Percentiles rank a stretch among this genome's conserved stretches.
Evolutionary conservation across 2,329 filamentous ascomycete species (phyloP).

Genomic region (Trichoderma cornu-damae): DNA sequence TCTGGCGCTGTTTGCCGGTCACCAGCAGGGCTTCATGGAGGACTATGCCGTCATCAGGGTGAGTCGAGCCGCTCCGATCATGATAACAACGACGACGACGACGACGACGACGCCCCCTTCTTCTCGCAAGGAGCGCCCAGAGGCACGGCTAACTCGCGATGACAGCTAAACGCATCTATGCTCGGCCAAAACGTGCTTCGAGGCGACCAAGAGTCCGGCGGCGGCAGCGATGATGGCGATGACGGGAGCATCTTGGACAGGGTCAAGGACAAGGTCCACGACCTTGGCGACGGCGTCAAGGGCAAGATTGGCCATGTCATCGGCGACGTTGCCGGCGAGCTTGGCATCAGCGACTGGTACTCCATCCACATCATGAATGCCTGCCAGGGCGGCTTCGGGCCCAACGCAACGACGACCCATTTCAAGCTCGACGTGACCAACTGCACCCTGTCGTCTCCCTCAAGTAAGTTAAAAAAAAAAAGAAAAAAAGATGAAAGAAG

Average conservation of each 20-base stretch:
- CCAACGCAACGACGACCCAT: slow-evolving; percentile 37
- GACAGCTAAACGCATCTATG: slow-evolving; percentile 38
- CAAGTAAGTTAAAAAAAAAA: slow-evolving; percentile 33
- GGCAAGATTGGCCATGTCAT: slow-evolving; percentile 36
- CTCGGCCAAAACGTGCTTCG: slow-evolving; percentile 34
- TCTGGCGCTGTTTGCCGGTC: slow-evolving; percentile 39
- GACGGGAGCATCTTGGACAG: slow-evolving; percentile 27
- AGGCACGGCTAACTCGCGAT: not conserved
- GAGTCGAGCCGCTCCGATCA: slow-evolving; percentile 18
- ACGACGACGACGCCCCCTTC: no score
- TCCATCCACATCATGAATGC: slow-evolving; percentile 45
- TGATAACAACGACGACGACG: no score
- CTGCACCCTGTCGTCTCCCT: slow-evolving; percentile 39
- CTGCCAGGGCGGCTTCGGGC: slow-evolving; percentile 44
- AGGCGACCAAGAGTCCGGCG: slow-evolving; percentile 22
- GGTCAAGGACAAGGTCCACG: slow-evolving; percentile 29
- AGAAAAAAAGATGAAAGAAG: no score
- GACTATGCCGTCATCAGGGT: slow-evolving; percentile 40
- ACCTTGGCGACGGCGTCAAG: slow-evolving; percentile 29
- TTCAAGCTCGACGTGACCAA: slow-evolving; percentile 41
- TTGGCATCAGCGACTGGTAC: slow-evolving; percentile 49
- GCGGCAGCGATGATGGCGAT: slow-evolving; percentile 25
- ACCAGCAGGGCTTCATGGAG: slow-evolving; percentile 40
- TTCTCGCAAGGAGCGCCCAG: no score
- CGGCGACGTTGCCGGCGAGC: slow-evolving; percentile 37